A percentile compares a stretch with the other conserved stretches of the same genome.
These are phyloP conservation scores for Hyphodiscus sp. DNA, from an alignment of 2,329 filamentous ascomycete species.

Conservation along the genomic window DNA sequence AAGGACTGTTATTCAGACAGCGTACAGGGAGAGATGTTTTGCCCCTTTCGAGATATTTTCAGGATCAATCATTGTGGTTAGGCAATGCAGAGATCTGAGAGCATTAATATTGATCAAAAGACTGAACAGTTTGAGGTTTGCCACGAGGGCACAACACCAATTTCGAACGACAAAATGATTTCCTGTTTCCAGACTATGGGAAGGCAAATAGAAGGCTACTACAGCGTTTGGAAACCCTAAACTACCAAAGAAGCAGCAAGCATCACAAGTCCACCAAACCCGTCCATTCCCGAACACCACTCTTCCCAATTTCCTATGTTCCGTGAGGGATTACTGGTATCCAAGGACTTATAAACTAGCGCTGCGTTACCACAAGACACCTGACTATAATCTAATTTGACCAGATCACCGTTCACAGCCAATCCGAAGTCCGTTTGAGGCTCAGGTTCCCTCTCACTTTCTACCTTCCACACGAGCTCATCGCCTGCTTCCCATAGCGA, in stretches of 20 bases:
- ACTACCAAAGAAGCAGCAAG: constrained; percentile 34
- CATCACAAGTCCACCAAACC: constrained; percentile 38
- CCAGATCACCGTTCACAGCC: constrained; percentile 29
- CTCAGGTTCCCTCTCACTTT: constrained; percentile 24
- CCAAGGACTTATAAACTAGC: constrained; percentile 14
- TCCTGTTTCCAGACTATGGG: no score
- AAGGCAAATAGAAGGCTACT: no score
- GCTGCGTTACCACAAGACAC: constrained; percentile 22
- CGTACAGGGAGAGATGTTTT: no score
- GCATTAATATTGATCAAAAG: no score
- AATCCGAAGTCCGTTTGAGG: constrained; percentile 27
- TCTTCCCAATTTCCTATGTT: constrained; percentile 34
- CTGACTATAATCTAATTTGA: constrained; percentile 25
- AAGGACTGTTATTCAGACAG: no score
- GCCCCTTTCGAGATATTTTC: no score
- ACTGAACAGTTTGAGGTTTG: no score
- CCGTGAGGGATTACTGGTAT: constrained; percentile 11
- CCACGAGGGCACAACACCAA: no score
- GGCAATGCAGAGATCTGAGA: no score
- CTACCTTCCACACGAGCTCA: constrained; percentile 31
- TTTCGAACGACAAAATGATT: no score
- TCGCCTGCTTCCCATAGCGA: constrained; percentile 38
- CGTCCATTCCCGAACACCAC: constrained; percentile 41
- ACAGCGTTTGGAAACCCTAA: constrained; percentile 2
- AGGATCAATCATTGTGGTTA: no score